Conservation (phyloP, 306 rosid genomes). For the Sindora glabra region DNA sequence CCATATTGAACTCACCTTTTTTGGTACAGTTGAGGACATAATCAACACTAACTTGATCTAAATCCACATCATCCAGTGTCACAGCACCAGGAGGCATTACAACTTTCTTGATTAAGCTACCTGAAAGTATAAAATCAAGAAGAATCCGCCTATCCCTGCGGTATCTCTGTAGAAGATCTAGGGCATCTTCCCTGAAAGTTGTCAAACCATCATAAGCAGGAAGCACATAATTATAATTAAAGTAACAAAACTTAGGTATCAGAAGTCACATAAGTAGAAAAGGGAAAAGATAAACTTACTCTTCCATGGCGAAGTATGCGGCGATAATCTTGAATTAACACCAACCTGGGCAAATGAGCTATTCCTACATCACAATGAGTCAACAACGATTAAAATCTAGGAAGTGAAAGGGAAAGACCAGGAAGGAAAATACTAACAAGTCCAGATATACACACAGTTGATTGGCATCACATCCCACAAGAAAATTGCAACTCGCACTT, state of each 20-base stretch:
- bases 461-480: background rate
- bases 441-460: background rate
- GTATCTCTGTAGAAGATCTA: constrained; percentile 77
- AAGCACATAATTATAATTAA: background rate
- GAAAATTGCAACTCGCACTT: background rate
- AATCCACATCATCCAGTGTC: constrained; percentile 92
- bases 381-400: background rate
- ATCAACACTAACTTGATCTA: constrained; percentile 97
- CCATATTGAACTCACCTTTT: constrained; percentile 43
- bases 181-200: constrained; percentile 54
- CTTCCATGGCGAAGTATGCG: constrained; percentile 59
- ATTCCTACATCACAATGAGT: constrained; percentile 12
- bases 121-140: constrained; percentile 85
- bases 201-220: constrained; percentile 7
- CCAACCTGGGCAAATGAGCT: constrained; percentile 20
- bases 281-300: constrained; percentile 42
- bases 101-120: constrained; percentile 90
- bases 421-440: background rate
- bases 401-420: background rate
- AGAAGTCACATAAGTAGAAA: constrained; percentile 3
- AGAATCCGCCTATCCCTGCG: constrained; percentile 82
- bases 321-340: constrained; percentile 1
- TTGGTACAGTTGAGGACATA: constrained; percentile 81
- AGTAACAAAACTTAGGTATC: background rate
- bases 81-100: constrained; percentile 98